Evolutionary conservation across 129 eudicot genomes (phyloP).

Genomic region (carrot (Daucus carota)): DH1_v3.0 NC_030385.2:7578501-7579000

Average conservation of each 20-base stretch:
- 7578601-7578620: conserved; percentile 33
- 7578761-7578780: conserved; percentile 32
- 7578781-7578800: conserved; percentile 16
- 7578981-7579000: conserved; percentile 81
- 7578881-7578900: conserved; percentile 53
- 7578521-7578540: not conserved
- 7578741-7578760: conserved; percentile 78
- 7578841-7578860: conserved; percentile 51
- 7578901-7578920: conserved; percentile 66
- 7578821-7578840: conserved; percentile 64
- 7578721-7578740: conserved; percentile 80
- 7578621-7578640: conserved; percentile 13
- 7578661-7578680: conserved; percentile 49
- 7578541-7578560: not conserved
- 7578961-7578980: conserved; percentile 63
- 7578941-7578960: conserved; percentile 70
- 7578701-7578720: conserved; percentile 76
- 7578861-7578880: conserved; percentile 29
- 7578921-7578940: conserved; percentile 59
- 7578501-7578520: conserved; percentile 4
- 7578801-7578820: conserved; percentile 49
- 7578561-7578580: conserved; percentile 2
- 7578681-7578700: conserved; percentile 72
- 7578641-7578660: conserved; percentile 18
- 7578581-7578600: conserved; percentile 21